Evolutionary conservation across 2,329 filamentous ascomycete genomes (phyloP).

Genomic region (Colletotrichum brevisporum): DNA sequence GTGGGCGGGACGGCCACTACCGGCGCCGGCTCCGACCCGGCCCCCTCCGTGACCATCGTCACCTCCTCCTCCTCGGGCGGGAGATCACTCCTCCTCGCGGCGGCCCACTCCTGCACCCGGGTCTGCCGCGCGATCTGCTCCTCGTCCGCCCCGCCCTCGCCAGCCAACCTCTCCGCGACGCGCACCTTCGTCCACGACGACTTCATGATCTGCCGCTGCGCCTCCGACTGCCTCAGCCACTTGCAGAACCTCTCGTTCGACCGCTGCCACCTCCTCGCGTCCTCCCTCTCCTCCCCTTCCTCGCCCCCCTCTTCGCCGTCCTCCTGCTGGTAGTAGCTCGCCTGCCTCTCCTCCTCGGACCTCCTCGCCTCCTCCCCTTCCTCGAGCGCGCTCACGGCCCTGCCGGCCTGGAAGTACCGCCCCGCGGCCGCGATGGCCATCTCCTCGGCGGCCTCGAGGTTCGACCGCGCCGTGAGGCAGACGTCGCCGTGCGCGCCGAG

Average conservation of each 20-base stretch:
- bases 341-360: neutral
- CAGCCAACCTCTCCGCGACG: conserved; percentile 31
- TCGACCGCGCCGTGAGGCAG: conserved; percentile 27
- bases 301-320: neutral
- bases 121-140: conserved; percentile 23
- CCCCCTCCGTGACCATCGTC: conserved; percentile 28
- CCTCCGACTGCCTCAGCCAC: conserved; percentile 33
- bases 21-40: conserved; percentile 12
- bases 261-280: conserved; percentile 27
- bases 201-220: conserved; percentile 39
- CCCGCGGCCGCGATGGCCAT: conserved; percentile 37
- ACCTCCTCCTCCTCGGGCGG: conserved; percentile 31
- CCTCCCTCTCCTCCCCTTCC: neutral
- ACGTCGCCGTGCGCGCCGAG: conserved; percentile 32
- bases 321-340: neutral
- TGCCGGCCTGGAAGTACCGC: conserved; percentile 27
- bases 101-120: conserved; percentile 33
- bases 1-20: neutral
- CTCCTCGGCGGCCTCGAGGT: conserved; percentile 36
- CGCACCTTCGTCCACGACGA: conserved; percentile 39
- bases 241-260: conserved; percentile 38
- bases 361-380: conserved; percentile 16
- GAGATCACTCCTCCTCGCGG: conserved; percentile 26
- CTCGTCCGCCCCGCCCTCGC: conserved; percentile 13
- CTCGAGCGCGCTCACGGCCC: conserved; percentile 27